Percentiles rank a stretch among this genome's conserved stretches.
Conservation (phyloP, 371 early-diverging fungal species). For the Funneliformis caledonium region DNA sequence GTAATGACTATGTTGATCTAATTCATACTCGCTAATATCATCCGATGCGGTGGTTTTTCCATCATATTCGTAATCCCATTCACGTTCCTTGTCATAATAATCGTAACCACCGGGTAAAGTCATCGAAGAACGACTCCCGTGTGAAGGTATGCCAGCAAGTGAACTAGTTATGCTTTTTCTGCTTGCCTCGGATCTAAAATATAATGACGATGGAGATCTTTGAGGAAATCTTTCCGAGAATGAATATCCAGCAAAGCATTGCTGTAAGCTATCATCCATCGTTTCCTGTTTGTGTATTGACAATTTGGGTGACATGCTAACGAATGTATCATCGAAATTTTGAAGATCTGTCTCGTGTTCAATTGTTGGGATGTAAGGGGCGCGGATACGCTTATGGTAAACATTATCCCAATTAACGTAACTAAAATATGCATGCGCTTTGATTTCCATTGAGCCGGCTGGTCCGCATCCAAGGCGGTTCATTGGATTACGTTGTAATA, state of each 20-base stretch:
- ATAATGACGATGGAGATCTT: background rate
- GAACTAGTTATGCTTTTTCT: constrained; percentile 10
- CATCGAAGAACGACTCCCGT: background rate
- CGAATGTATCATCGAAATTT: constrained; percentile 70
- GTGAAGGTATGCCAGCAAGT: constrained; percentile 6
- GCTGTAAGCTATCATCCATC: background rate
- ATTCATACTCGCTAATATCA: constrained; percentile 14
- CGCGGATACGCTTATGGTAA: constrained; percentile 56
- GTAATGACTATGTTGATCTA: constrained; percentile 1
- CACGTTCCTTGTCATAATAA: background rate
- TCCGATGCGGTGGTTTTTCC: background rate
- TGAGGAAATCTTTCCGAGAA: background rate
- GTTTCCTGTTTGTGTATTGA: constrained; percentile 39
- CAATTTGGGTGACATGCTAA: constrained; percentile 60
- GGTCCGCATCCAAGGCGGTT: constrained; percentile 66
- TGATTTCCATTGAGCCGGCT: constrained; percentile 64
- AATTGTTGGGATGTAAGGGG: constrained; percentile 58
- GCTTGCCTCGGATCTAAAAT: background rate
- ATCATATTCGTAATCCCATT: constrained; percentile 2
- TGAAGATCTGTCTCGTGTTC: constrained; percentile 61
- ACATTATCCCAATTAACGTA: constrained; percentile 74
- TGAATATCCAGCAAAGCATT: constrained; percentile 34
- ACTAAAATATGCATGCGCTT: constrained; percentile 71
- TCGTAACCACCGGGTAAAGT: background rate
- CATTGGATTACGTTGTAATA: constrained; percentile 70